Conservation (phyloP, 768 basidiomycete genomes). For the Lyophyllum atratum region DNA sequence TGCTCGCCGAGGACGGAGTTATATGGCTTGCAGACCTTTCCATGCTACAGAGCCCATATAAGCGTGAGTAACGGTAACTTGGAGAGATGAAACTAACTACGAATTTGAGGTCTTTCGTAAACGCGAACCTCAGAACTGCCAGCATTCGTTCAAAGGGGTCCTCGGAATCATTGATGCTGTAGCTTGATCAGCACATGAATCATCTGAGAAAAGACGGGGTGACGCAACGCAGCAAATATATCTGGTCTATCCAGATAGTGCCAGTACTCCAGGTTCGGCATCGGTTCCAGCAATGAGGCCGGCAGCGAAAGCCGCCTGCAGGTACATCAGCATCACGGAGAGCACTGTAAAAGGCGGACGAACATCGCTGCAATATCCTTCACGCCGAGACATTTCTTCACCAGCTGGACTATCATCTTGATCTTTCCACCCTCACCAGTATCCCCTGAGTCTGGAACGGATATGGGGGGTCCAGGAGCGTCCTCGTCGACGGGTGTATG, state of each 20-base stretch:
- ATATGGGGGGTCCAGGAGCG: slow-evolving; percentile 55
- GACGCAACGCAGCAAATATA: slow-evolving; percentile 83
- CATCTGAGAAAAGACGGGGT: slow-evolving; percentile 2
- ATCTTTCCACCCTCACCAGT: slow-evolving; percentile 87
- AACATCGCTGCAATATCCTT: slow-evolving; percentile 96
- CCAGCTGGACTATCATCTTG: slow-evolving; percentile 89
- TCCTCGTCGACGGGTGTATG: slow-evolving; percentile 44
- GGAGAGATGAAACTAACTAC: slow-evolving; percentile 54
- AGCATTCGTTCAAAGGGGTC: slow-evolving; percentile 96
- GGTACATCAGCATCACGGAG: slow-evolving; percentile 1
- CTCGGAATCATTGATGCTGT: slow-evolving; percentile 87
- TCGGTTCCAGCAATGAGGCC: slow-evolving; percentile 89
- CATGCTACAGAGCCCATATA: slow-evolving; percentile 52
- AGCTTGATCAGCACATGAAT: not conserved
- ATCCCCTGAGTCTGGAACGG: slow-evolving; percentile 70
- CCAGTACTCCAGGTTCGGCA: slow-evolving; percentile 97
- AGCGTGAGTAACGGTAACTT: slow-evolving; percentile 4
- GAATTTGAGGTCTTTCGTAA: slow-evolving; percentile 94
- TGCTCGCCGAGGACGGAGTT: slow-evolving; percentile 88
- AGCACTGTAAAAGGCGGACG: slow-evolving; percentile 27
- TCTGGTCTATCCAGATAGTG: slow-evolving; percentile 91
- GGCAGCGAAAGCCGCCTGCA: slow-evolving; percentile 88
- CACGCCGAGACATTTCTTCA: slow-evolving; percentile 90
- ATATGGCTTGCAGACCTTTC: slow-evolving; percentile 93
- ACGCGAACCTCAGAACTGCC: slow-evolving; percentile 84